Base-by-base conservation (phyloP, 2,329 filamentous ascomycete species). In the Penicillium sp. region DNA sequence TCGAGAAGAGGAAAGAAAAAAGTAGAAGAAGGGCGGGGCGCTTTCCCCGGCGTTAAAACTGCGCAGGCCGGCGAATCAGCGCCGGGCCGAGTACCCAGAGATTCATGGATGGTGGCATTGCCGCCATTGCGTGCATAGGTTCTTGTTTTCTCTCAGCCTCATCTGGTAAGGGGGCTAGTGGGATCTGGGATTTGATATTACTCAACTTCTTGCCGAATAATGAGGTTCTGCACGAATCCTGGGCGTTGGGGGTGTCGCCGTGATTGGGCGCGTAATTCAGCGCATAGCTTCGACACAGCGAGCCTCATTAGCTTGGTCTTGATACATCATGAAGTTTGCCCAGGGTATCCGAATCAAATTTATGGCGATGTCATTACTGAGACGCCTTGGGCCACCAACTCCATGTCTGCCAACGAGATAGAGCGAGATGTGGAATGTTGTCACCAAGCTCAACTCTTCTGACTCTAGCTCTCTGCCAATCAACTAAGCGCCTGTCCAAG, bases 211-310 rank as follows among this genome's bases (percentile, higher is more conserved):
- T 49, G 8, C 20, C 8, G n/a, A 42, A 17, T 41, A 7, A 7
- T 3, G 39, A 42, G 39, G 39, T 38, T 49, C 41, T 45, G 25
- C 37, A 49, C n/a, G 35, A 41, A 43, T 53, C 56, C 57, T 57
- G 49, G 61, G 59, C 56, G 56, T 39, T 59, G 59, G 53, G 12
- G 38, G 35, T 38, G 42, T n/a, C 22, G n/a, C 22, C 20, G 41
- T 57, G 57, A 64, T 63, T 64, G 60, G 62, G 53, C 45, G 59
- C 57, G 43, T 58, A 58, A 43, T 52, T 48, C 54, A 45, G 50
- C 51, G 55, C 48, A 39, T 35, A 4, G 59, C 58, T 62, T 64
- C 59, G 38, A 41, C 17, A 6, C 38, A 7, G 38, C 10, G 41
- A 45, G 14, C 12, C 5, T 28, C 5, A 22, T 12, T 20, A 45